Conservation (phyloP, 345 rosid genomes). For the Salix brachista region DNA sequence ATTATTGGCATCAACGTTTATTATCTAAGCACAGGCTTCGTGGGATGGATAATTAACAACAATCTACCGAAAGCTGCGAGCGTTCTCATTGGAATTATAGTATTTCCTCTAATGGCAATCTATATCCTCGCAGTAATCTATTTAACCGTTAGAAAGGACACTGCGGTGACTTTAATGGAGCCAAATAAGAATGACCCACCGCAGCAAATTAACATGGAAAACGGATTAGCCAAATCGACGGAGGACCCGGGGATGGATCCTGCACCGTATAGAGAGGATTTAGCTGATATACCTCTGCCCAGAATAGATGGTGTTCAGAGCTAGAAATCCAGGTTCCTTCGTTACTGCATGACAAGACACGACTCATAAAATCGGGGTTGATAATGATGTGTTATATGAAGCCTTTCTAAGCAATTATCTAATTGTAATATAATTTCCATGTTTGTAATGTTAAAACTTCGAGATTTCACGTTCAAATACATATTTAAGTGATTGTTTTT, state of each 20-base stretch:
- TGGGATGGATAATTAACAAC: conserved; percentile 46
- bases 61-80: conserved; percentile 36
- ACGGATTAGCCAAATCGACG: conserved; percentile 4
- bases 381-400: background rate
- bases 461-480: too few relatives aligned
- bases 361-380: background rate
- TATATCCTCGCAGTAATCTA: conserved; percentile 44
- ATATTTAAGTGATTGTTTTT: too few relatives aligned
- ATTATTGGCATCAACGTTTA: conserved; percentile 60
- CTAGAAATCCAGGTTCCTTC: background rate
- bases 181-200: conserved; percentile 24
- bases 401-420: too few relatives aligned
- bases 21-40: conserved; percentile 49
- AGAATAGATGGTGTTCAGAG: conserved; percentile 3
- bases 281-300: conserved; percentile 46
- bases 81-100: conserved; percentile 43
- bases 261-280: conserved; percentile 46
- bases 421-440: too few relatives aligned
- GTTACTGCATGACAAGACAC: background rate
- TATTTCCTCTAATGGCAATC: conserved; percentile 52
- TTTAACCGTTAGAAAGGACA: conserved; percentile 47
- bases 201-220: conserved; percentile 23
- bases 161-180: conserved; percentile 31
- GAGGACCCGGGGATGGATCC: background rate
- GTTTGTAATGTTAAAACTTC: too few relatives aligned